Evolutionary conservation across 176 grass and related monocot genomes (phyloP).

Genomic region (Carex scoparia): DNA sequence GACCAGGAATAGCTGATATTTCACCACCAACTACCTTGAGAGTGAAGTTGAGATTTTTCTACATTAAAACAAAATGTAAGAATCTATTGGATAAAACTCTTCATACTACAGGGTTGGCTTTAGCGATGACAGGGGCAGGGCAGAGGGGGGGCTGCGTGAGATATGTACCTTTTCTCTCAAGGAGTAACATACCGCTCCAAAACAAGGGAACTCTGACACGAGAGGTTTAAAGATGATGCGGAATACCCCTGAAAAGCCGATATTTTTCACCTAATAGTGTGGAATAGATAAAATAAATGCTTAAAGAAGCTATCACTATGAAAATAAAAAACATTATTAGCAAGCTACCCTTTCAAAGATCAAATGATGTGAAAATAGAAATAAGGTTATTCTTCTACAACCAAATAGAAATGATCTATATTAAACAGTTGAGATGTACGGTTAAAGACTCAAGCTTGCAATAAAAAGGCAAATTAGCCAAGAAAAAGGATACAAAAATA

Average conservation of each 20-base stretch:
- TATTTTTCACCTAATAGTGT: conserved; percentile 85
- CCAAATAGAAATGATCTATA: neutral
- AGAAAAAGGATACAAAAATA: neutral
- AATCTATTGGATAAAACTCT: conserved; percentile 21
- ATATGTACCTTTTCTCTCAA: conserved; percentile 85
- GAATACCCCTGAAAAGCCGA: conserved; percentile 79
- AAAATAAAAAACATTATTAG: neutral
- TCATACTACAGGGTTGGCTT: neutral
- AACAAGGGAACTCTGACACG: conserved; percentile 70
- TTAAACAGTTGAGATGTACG: neutral
- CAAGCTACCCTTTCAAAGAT: neutral
- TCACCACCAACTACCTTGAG: conserved; percentile 93
- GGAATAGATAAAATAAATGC: neutral
- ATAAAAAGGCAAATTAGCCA: neutral
- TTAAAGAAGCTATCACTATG: neutral
- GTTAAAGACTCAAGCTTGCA: neutral
- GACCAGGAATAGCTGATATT: conserved; percentile 96
- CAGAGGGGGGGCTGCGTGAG: neutral
- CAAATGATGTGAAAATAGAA: neutral
- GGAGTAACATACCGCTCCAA: conserved; percentile 83
- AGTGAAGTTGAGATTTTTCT: conserved; percentile 94
- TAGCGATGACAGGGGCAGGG: conserved; percentile 5
- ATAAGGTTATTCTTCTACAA: neutral
- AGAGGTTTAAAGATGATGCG: conserved; percentile 81
- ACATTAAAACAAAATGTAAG: conserved; percentile 33